Base-by-base conservation (phyloP, 345 rosid species). In the Eutrema japonicum region DNA sequence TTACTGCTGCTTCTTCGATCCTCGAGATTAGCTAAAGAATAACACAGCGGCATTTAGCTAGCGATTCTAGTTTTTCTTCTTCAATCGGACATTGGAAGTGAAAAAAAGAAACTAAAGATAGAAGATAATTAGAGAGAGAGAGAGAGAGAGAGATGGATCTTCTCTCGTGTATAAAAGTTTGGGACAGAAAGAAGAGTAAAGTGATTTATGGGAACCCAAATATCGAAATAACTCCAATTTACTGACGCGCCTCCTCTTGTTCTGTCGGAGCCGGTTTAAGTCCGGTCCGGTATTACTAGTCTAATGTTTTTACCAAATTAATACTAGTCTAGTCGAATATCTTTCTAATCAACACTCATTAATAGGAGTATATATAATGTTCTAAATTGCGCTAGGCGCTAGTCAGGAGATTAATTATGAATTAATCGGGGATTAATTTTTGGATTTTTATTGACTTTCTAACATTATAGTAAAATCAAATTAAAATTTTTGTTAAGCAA, bases 201-300 rank as follows among this genome's bases (percentile, higher is more conserved):
- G 74, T 76, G 51, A 76, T 62, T 75, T 59, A 67, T 51, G n/a
- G 13, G 53, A 50, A 67, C 40, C 68, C 55, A 16, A 29, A 26
- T 16, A 38, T 40, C 60, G 67, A 66, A 74, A 74, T 74, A 68
- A 75, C 14, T 75, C 63, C 69, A 60, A 52, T 42, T n/a, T 43
- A 61, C 69, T 51, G 64, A 75, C 79, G 69, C 79, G 55, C 78
- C 62, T 51, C 53, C 66, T 57, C 66, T 61, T 63, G 51, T 68
- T 75, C 49, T 75, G 69, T 68, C 79, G 69, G 74, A 60, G 2
- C 70, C 64, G 69, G 78, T 74, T 75, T 60, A 22, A 2, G 0
- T 60, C 69, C 78, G 78, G 78, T 75, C 60, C 33, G 7, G 10
- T 74, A 40, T 56, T 7, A 42, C 32, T 1, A 22, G 14, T 53